Percentiles rank a stretch among this genome's conserved stretches.
Evolutionary conservation across 352 stramenopile species (phyloP).

Genomic region (Phytophthora sp.): DNA sequence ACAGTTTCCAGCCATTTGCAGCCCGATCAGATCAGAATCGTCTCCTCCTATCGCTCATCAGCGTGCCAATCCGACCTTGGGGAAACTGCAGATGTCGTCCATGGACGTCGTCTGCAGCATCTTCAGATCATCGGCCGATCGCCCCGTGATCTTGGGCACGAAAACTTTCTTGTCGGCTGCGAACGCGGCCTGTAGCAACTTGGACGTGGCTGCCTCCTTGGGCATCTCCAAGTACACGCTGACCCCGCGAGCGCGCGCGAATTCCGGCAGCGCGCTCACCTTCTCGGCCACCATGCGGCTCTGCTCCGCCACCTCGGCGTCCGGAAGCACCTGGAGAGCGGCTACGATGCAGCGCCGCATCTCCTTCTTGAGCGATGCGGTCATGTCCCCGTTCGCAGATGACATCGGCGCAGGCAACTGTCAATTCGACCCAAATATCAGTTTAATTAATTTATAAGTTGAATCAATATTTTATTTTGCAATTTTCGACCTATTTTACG

Average conservation of each 20-base stretch:
- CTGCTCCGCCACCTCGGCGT: slow-evolving; percentile 50
- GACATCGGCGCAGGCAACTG: too few species aligned
- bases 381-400: slow-evolving; percentile 39
- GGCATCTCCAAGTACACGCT: slow-evolving; percentile 90
- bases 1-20: slow-evolving; percentile 16
- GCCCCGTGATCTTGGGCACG: slow-evolving; percentile 86
- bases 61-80: too few species aligned
- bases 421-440: too few species aligned
- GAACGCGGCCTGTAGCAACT: slow-evolving; percentile 66
- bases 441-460: too few species aligned
- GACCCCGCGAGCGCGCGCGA: slow-evolving; percentile 42
- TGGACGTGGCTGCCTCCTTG: slow-evolving; percentile 70
- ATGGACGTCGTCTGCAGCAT: slow-evolving; percentile 77
- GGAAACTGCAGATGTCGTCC: slow-evolving; percentile 77
- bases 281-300: slow-evolving; percentile 56
- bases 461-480: too few species aligned
- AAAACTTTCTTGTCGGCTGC: slow-evolving; percentile 79
- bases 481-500: too few species aligned
- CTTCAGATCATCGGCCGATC: slow-evolving; percentile 69
- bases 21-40: slow-evolving; percentile 22
- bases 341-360: slow-evolving; percentile 64
- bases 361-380: slow-evolving; percentile 56
- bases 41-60: slow-evolving; percentile 6
- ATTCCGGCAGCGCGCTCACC: slow-evolving; percentile 61
- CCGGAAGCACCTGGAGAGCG: slow-evolving; percentile 45